A percentile compares a stretch with the other conserved stretches of the same genome.
These are phyloP conservation scores for Thoreauomyces humboldtii DNA, from an alignment of 192 early-diverging fungal genomes.

Conservation along the genomic window DNA sequence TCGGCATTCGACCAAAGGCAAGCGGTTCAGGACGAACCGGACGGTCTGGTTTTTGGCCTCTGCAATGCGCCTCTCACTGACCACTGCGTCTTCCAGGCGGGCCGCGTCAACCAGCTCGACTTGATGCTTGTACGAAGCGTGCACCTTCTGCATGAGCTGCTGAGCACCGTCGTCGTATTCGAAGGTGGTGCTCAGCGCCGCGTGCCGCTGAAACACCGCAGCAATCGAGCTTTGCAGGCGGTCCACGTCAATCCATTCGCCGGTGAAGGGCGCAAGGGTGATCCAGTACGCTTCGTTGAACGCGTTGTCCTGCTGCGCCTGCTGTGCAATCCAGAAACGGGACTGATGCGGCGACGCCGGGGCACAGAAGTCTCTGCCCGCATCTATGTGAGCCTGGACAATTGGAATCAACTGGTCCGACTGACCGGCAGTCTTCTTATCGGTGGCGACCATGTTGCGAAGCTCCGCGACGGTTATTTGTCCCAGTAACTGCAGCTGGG, in stretches of 20 bases:
- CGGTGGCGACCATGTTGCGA: neutral
- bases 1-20: neutral
- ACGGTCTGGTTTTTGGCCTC: neutral
- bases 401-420: neutral
- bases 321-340: constrained; percentile 13
- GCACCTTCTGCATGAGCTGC: neutral
- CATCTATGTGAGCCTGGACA: neutral
- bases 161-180: neutral
- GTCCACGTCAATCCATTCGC: neutral
- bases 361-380: neutral
- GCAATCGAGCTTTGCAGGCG: neutral
- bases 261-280: no score
- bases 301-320: neutral
- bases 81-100: neutral
- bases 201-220: constrained; percentile 1
- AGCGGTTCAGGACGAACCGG: neutral
- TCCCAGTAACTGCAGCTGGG: constrained; percentile 11
- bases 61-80: neutral
- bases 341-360: constrained; percentile 2
- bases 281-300: constrained; percentile 7
- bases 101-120: neutral
- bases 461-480: neutral
- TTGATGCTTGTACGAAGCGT: neutral
- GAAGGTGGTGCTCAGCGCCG: constrained; percentile 5
- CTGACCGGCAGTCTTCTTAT: neutral